Evolutionary conservation across 192 early-diverging fungal genomes (phyloP).

Genomic region (Tieghemiomyces parasiticus): DNA sequence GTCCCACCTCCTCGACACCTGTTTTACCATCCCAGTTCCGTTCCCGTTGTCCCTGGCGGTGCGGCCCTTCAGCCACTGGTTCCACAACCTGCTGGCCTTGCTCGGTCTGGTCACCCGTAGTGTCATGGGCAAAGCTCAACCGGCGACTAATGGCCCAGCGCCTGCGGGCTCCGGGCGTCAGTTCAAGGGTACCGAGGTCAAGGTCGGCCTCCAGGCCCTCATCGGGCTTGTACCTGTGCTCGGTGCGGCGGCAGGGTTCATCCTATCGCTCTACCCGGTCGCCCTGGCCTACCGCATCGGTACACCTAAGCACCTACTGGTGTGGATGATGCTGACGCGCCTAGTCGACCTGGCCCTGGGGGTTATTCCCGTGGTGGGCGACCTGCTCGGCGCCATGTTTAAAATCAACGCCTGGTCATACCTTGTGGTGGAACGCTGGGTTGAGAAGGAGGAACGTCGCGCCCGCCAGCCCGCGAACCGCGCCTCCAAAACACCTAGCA

Average conservation of each 20-base stretch:
- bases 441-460: background rate
- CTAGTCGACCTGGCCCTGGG: background rate
- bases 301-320: background rate
- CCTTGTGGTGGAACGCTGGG: slow-evolving; percentile 6
- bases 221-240: slow-evolving; percentile 5
- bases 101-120: background rate
- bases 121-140: background rate
- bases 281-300: background rate
- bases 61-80: background rate
- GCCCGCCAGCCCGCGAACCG: background rate
- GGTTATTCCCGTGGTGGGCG: slow-evolving; percentile 2
- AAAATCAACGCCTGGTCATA: slow-evolving; percentile 12
- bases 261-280: slow-evolving; percentile 1
- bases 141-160: too few relatives aligned
- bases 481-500: background rate
- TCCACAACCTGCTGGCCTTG: background rate
- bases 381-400: slow-evolving; percentile 2
- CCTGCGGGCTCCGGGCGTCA: background rate
- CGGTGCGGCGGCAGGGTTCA: background rate
- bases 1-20: slow-evolving; percentile 3
- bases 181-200: slow-evolving; percentile 10
- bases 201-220: background rate
- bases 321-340: slow-evolving; percentile 7
- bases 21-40: slow-evolving; percentile 8
- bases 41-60: slow-evolving; percentile 10